Conservation (phyloP, 768 basidiomycete genomes). For the Termitomyces sp. region DNA sequence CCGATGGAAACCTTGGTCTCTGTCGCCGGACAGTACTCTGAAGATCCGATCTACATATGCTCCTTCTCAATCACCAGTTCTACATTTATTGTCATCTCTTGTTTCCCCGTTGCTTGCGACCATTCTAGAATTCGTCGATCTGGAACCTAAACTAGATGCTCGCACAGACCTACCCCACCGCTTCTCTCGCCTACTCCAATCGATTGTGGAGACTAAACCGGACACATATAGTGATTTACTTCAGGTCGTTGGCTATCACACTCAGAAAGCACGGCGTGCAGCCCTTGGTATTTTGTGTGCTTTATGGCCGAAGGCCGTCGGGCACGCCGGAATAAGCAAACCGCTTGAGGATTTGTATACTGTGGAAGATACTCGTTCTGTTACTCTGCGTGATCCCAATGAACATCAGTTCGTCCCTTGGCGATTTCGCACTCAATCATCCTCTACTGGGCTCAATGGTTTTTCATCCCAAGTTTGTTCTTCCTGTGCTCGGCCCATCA, state of each 20-base stretch:
- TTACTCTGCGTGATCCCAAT: constrained; percentile 21
- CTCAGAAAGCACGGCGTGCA: constrained; percentile 43
- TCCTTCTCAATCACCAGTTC: constrained; percentile 44
- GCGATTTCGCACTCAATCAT: constrained; percentile 35
- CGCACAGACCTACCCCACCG: constrained; percentile 36
- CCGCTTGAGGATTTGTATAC: constrained; percentile 39
- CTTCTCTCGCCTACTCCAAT: constrained; percentile 47
- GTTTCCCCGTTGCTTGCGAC: constrained; percentile 58
- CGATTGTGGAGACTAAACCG: constrained; percentile 51
- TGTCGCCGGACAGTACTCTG: constrained; percentile 9
- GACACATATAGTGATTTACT: constrained; percentile 71
- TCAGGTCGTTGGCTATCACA: constrained; percentile 65
- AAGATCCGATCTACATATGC: constrained; percentile 48
- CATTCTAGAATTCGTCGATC: constrained; percentile 53
- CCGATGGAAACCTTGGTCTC: constrained; percentile 25
- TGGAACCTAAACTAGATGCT: constrained; percentile 21
- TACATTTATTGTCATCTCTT: constrained; percentile 60
- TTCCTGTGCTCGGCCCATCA: constrained; percentile 46
- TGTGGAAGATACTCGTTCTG: constrained; percentile 10
- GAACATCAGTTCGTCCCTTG: constrained; percentile 69
- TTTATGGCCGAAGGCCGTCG: constrained; percentile 65
- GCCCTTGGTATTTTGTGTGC: constrained; percentile 53
- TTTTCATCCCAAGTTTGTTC: constrained; percentile 44
- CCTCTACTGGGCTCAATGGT: constrained; percentile 23
- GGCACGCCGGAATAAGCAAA: constrained; percentile 58